phyloP scores from a whole-genome alignment of 2,329 filamentous ascomycete species.

The Teratosphaeriaceae sp. region DNA sequence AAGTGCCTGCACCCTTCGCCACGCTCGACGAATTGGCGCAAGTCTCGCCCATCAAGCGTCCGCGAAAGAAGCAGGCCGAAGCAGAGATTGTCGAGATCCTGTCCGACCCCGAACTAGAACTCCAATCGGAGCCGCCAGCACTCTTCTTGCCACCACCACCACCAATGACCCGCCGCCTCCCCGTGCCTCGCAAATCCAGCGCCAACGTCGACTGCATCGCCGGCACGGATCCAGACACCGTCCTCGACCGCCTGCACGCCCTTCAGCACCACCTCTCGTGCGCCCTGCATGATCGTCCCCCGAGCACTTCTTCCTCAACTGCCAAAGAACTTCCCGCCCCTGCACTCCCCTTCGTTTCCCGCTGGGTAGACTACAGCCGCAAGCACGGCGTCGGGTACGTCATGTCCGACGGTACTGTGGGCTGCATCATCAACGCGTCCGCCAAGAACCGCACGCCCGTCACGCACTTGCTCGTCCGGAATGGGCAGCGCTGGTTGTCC shows the following conservation, averaged over 20 bases:
- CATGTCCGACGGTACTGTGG: constrained; percentile 72
- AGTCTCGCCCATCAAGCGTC: constrained; percentile 20
- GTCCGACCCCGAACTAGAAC: constrained; percentile 26
- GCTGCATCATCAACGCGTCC: constrained; percentile 52
- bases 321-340: constrained; percentile 45
- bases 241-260: constrained; percentile 37
- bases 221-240: constrained; percentile 38
- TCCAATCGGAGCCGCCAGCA: constrained; percentile 11
- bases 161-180: constrained; percentile 21
- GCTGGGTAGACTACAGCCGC: constrained; percentile 86
- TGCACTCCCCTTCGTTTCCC: constrained; percentile 56
- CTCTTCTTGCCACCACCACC: constrained; percentile 23
- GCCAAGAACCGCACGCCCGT: constrained; percentile 49
- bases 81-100: constrained; percentile 31
- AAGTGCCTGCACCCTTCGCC: constrained; percentile 21
- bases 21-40: constrained; percentile 28
- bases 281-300: constrained; percentile 33
- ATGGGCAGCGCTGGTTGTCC: constrained; percentile 62
- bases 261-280: constrained; percentile 42
- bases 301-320: constrained; percentile 31
- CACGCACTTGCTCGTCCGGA: constrained; percentile 63
- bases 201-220: constrained; percentile 23
- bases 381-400: constrained; percentile 82
- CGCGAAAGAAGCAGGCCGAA: constrained; percentile 18
- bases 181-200: constrained; percentile 18